phyloP scores from a whole-genome alignment of 805 yeast genomes.

The Suhomyces vadensis region DNA sequence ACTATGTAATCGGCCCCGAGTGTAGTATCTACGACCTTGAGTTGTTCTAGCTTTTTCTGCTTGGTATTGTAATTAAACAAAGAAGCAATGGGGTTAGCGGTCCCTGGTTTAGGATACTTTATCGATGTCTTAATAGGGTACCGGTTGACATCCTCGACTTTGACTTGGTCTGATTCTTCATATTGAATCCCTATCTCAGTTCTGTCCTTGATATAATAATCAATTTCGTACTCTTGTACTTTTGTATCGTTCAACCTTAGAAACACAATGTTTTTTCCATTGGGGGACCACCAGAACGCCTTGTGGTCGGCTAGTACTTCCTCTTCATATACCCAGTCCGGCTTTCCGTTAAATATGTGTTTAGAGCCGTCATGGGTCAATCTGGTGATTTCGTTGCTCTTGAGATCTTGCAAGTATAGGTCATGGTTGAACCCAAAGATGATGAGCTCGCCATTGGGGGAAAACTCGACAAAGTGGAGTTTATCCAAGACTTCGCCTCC shows the following conservation, averaged over 20 bases:
- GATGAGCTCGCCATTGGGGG: slow-evolving; percentile 66
- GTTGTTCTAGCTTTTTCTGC: not conserved
- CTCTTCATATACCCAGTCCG: slow-evolving; percentile 95
- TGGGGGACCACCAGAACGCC: slow-evolving; percentile 88
- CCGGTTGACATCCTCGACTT: slow-evolving; percentile 26
- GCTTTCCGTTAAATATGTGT: slow-evolving; percentile 78
- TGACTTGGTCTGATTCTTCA: slow-evolving; percentile 3
- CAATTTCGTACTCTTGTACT: slow-evolving; percentile 73
- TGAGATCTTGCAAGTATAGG: slow-evolving; percentile 54
- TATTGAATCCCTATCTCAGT: slow-evolving; percentile 13
- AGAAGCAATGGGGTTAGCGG: slow-evolving; percentile 64
- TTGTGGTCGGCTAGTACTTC: slow-evolving; percentile 72
- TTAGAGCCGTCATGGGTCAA: slow-evolving; percentile 71
- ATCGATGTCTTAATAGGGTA: slow-evolving; percentile 57
- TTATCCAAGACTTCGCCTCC: slow-evolving; percentile 20
- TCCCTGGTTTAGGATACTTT: slow-evolving; percentile 81
- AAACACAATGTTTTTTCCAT: slow-evolving; percentile 63
- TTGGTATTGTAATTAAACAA: slow-evolving; percentile 5
- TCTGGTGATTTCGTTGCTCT: slow-evolving; percentile 35
- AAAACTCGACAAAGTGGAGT: slow-evolving; percentile 57
- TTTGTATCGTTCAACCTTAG: slow-evolving; percentile 69
- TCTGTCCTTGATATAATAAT: slow-evolving; percentile 62
- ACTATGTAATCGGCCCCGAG: slow-evolving; percentile 19
- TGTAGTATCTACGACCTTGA: slow-evolving; percentile 6
- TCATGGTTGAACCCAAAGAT: slow-evolving; percentile 72